Evolutionary conservation across 305 asterid species (phyloP).

Genomic region (Vinca major): DNA sequence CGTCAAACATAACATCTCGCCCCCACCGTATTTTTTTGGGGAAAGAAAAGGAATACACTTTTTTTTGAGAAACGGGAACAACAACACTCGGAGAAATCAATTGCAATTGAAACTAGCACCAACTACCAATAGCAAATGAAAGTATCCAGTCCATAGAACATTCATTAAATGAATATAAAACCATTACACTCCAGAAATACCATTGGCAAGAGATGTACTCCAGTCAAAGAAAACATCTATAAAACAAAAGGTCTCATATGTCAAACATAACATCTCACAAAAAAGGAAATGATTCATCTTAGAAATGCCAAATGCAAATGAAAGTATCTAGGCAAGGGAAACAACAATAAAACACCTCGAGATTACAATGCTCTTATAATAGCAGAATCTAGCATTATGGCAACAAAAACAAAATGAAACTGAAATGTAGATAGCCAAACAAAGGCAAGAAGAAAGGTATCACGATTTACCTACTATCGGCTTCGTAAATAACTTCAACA

Average conservation of each 20-base stretch:
- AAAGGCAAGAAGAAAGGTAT: slow-evolving; percentile 11
- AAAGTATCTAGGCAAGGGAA: neutral
- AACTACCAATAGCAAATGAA: no score
- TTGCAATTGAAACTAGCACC: no score
- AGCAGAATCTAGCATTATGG: neutral
- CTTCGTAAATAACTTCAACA: slow-evolving; percentile 51
- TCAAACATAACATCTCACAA: neutral
- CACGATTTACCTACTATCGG: slow-evolving; percentile 46
- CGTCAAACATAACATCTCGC: neutral
- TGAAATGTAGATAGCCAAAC: slow-evolving; percentile 1
- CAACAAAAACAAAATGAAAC: slow-evolving; percentile 6
- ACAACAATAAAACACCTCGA: neutral
- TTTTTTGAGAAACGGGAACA: no score
- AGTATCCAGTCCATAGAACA: no score
- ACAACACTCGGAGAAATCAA: no score
- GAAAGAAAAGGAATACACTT: no score
- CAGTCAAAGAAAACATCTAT: no score
- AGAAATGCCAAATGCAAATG: neutral
- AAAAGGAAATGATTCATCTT: neutral
- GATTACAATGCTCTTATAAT: neutral
- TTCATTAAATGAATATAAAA: no score
- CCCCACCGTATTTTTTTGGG: no score
- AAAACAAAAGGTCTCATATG: neutral
- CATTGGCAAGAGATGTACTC: no score
- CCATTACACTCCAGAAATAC: no score